These are phyloP conservation scores for Solanum phureja DNA, from an alignment of 257 asterid genomes.

Conservation along the genomic window DNA sequence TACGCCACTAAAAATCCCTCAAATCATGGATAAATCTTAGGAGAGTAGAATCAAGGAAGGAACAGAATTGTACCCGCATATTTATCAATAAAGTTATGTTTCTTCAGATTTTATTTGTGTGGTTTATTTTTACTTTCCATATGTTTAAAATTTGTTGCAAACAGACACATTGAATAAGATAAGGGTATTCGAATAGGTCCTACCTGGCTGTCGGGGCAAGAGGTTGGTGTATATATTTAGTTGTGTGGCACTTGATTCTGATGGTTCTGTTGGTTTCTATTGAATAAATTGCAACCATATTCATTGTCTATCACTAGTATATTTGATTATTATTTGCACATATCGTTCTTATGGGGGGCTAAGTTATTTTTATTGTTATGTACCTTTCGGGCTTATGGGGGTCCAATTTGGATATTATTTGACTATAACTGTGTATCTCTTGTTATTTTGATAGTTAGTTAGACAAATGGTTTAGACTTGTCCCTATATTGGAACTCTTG, in stretches of 20 bases:
- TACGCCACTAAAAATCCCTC: too few relatives aligned
- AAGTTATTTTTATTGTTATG: background rate
- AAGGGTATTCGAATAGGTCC: background rate
- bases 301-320: background rate
- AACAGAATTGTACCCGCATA: too few relatives aligned
- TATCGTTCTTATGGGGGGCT: too few relatives aligned
- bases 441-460: background rate
- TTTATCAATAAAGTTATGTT: too few relatives aligned
- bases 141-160: too few relatives aligned
- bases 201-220: background rate
- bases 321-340: background rate
- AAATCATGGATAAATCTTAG: too few relatives aligned
- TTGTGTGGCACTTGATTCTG: background rate
- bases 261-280: background rate
- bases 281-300: too few relatives aligned
- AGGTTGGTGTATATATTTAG: background rate
- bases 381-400: background rate
- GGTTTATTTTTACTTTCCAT: too few relatives aligned
- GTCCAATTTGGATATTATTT: background rate
- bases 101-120: too few relatives aligned
- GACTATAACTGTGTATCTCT: background rate
- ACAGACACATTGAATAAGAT: background rate
- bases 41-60: too few relatives aligned
- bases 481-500: background rate
- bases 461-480: background rate